phyloP scores from a whole-genome alignment of 441 rosid genomes.

The Gossypium gossypioides region DNA sequence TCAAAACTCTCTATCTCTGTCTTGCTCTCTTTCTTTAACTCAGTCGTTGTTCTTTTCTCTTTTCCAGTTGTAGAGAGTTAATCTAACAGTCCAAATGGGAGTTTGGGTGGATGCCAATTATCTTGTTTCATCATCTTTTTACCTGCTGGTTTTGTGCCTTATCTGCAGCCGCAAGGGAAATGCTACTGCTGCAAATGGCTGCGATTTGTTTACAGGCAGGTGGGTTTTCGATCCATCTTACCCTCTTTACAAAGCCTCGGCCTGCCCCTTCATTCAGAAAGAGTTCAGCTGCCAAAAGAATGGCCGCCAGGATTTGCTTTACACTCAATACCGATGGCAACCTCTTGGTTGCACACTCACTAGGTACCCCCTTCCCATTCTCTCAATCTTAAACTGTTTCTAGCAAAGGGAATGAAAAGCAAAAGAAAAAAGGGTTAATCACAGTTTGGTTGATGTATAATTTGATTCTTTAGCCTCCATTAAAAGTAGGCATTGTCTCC shows the following conservation, averaged over 20 bases:
- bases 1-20: not conserved
- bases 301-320: conserved; percentile 67
- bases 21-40: not conserved
- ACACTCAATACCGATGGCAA: conserved; percentile 62
- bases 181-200: not conserved
- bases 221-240: conserved; percentile 58
- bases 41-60: not conserved
- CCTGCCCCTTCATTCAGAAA: conserved; percentile 60
- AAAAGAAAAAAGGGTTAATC: not conserved
- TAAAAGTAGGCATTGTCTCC: not conserved
- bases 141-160: not conserved
- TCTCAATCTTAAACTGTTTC: no score
- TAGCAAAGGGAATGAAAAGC: no score
- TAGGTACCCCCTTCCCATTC: conserved; percentile 25
- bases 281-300: conserved; percentile 66
- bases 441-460: not conserved
- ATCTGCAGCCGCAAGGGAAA: not conserved
- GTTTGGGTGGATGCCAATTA: not conserved
- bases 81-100: not conserved
- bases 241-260: conserved; percentile 44
- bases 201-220: conserved; percentile 51
- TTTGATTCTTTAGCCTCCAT: not conserved
- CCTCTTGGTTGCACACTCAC: conserved; percentile 49
- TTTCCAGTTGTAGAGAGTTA: not conserved
- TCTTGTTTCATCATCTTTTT: not conserved